phyloP scores from a whole-genome alignment of 1,139 yeast species.

The Nadsonia starkeyi-henricii region DNA sequence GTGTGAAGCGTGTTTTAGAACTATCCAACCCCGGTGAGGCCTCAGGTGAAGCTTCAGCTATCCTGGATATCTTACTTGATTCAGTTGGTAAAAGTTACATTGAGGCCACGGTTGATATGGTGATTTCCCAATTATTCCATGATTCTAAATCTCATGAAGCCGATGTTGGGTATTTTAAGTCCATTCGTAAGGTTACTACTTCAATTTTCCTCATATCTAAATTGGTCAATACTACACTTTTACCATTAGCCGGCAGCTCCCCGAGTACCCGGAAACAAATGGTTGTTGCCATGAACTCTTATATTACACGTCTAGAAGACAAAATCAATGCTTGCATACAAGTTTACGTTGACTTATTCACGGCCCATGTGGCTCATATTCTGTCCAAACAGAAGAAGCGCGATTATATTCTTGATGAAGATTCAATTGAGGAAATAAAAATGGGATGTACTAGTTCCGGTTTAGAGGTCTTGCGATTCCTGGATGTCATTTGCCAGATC shows the following conservation, averaged over 20 bases:
- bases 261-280: slow-evolving; percentile 43
- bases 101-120: slow-evolving; percentile 61
- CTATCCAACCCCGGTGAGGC: slow-evolving; percentile 41
- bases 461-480: slow-evolving; percentile 42
- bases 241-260: slow-evolving; percentile 55
- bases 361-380: slow-evolving; percentile 21
- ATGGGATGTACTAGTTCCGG: slow-evolving; percentile 36
- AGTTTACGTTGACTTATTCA: slow-evolving; percentile 38
- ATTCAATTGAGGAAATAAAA: slow-evolving; percentile 42
- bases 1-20: slow-evolving; percentile 67
- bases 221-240: slow-evolving; percentile 52
- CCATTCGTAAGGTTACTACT: slow-evolving; percentile 44
- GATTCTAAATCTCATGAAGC: slow-evolving; percentile 24
- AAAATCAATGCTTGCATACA: slow-evolving; percentile 53
- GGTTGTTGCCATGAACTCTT: slow-evolving; percentile 51
- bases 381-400: slow-evolving; percentile 50
- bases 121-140: slow-evolving; percentile 32
- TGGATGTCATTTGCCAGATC: slow-evolving; percentile 27
- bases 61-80: slow-evolving; percentile 51
- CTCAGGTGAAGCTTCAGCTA: slow-evolving; percentile 53
- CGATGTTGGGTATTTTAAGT: slow-evolving; percentile 34
- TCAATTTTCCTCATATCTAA: slow-evolving; percentile 57
- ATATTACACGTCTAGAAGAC: slow-evolving; percentile 52
- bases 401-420: slow-evolving; percentile 40
- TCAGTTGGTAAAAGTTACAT: slow-evolving; percentile 65